These are phyloP conservation scores for Alloascoidea hylecoeti DNA, from an alignment of 805 yeast genomes.

Conservation along the genomic window DNA sequence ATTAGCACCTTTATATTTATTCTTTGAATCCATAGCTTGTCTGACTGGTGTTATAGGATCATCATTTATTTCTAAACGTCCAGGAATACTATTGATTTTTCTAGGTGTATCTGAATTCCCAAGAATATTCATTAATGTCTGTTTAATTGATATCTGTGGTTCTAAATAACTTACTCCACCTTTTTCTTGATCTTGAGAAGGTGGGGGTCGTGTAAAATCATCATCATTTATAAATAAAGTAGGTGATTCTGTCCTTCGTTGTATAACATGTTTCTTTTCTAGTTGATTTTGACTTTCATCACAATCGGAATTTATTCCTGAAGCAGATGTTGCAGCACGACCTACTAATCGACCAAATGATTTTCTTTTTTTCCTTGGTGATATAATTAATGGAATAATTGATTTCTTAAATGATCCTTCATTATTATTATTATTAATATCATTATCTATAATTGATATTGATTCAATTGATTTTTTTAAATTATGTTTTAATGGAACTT, in stretches of 20 bases:
- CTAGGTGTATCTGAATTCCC: conserved; percentile 6
- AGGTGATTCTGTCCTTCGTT: conserved; percentile 1
- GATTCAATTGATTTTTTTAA: not conserved
- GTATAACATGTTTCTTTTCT: not conserved
- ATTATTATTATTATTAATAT: conserved; percentile 2
- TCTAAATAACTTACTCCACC: conserved; percentile 12
- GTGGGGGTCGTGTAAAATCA: not conserved
- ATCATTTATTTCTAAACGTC: too few relatives aligned
- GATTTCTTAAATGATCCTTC: conserved; percentile 4
- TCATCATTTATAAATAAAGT: not conserved
- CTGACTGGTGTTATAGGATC: not conserved
- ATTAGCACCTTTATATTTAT: conserved; percentile 1
- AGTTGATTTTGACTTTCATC: conserved; percentile 1
- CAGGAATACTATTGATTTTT: too few relatives aligned
- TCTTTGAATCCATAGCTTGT: not conserved
- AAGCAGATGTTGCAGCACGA: not conserved
- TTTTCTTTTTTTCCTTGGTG: not conserved
- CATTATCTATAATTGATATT: not conserved
- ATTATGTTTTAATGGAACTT: conserved; percentile 1
- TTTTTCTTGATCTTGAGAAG: conserved; percentile 3
- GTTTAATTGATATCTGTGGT: conserved; percentile 8
- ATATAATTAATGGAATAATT: too few relatives aligned
- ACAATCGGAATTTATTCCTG: conserved; percentile 2
- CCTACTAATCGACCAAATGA: not conserved
- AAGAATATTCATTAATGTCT: conserved; percentile 9